These are phyloP conservation scores for Linum tenue DNA, from an alignment of 345 rosid genomes.

Conservation along the genomic window DNA sequence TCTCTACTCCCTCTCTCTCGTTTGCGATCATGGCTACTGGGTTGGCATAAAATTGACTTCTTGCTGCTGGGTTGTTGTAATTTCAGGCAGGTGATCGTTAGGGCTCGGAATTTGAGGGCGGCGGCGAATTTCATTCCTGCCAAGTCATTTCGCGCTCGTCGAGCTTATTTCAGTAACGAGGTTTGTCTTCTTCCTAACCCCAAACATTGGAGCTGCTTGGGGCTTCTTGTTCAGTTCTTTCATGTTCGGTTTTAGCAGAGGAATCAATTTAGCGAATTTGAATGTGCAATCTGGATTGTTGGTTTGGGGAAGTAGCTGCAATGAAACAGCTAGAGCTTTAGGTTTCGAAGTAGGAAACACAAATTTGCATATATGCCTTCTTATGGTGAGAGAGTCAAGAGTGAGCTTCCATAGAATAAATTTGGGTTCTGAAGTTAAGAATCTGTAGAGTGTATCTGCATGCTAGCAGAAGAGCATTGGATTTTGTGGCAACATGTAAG, in stretches of 20 bases:
- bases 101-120: conserved; percentile 82
- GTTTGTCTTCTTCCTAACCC: conserved; percentile 22
- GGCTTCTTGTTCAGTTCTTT: background rate
- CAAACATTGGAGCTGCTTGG: background rate
- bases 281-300: background rate
- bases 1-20: background rate
- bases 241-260: background rate
- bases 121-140: conserved; percentile 82
- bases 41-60: background rate
- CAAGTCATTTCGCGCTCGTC: conserved; percentile 80
- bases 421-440: too few species aligned
- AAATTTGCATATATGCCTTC: too few species aligned
- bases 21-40: background rate
- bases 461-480: too few species aligned
- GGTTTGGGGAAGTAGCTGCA: background rate
- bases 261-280: background rate
- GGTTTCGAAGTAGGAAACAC: background rate
- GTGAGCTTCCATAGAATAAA: too few species aligned
- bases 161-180: conserved; percentile 80
- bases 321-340: background rate
- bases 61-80: background rate
- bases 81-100: conserved; percentile 64
- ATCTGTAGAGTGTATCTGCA: too few species aligned
- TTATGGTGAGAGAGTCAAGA: background rate
- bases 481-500: background rate